Base-by-base conservation (phyloP, 805 yeast genomes). In the Zygosaccharomyces bailii region DNA sequence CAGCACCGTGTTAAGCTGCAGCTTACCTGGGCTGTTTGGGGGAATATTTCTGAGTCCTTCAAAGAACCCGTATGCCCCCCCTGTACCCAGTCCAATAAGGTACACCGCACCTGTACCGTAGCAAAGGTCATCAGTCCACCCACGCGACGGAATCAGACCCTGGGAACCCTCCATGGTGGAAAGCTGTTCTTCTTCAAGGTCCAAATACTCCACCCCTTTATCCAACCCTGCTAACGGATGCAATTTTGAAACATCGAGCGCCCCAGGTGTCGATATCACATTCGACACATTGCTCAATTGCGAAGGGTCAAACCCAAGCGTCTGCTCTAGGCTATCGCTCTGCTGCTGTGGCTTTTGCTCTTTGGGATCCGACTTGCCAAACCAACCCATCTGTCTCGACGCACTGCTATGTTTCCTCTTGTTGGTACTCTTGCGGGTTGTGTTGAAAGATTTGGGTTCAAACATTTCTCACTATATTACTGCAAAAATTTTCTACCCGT, bases 91-190 rank as follows among this genome's bases (percentile, higher is more conserved):
- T 34, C 96, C 95, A 24, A 85, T 56, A 54, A 93, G 74, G 64
- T 93, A 93, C 42, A 89, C 88, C 5, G 96, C 82, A 68, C 99
- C 99, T 8, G 98, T 85, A 56, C 99, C 99, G 68, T 93, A 93
- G 76, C 97, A 89, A 53, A 93, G 75, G 70, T 93, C 98, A 66
- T 93, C 99, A 11, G 89, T 78, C 95, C 96, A 93, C 56, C 95
- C 96, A 71, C 97, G 82, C n/a, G 95, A 85, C 20, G 99, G 96
- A 51, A 93, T 77, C 47, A 91, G 65, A 46, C 96, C 95, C 61
- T 86, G 88, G 1, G 95, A 79, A 31, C 96, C 96, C 59, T 88
- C 95, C 57, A 86, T 67, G n/a, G 77, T 68, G 37, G 80, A 77
- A 50, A 89, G 70, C 51, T 80, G 74, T 53, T 89, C 96, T 49